Percentiles rank a stretch among this genome's conserved stretches.
Conservation (phyloP, 371 early-diverging fungal genomes). For the Ordospora pajunii region DNA sequence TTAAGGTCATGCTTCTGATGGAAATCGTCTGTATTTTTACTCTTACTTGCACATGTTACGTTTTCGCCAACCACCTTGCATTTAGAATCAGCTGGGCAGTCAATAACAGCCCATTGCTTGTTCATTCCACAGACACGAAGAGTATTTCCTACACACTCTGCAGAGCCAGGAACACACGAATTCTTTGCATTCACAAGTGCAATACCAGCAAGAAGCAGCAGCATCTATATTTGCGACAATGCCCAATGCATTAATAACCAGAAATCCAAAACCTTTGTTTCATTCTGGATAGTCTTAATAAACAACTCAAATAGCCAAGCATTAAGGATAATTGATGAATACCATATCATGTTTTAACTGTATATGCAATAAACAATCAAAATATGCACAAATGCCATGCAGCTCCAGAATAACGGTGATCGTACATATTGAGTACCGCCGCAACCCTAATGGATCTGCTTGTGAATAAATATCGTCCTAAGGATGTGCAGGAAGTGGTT, state of each 20-base stretch:
- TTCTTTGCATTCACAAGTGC: conserved; percentile 8
- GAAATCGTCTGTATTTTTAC: neutral
- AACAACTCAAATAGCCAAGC: neutral
- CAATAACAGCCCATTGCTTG: conserved; percentile 39
- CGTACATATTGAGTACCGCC: neutral
- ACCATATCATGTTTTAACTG: neutral
- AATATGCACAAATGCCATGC: neutral
- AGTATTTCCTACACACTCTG: conserved; percentile 45
- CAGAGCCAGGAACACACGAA: conserved; percentile 49
- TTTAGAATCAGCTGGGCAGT: conserved; percentile 44
- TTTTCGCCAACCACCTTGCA: conserved; percentile 32
- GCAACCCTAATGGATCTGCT: conserved; percentile 37
- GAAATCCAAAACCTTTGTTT: neutral
- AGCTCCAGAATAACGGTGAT: neutral
- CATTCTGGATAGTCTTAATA: neutral
- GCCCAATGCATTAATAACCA: neutral
- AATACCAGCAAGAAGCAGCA: neutral
- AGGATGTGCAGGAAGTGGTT: conserved; percentile 73
- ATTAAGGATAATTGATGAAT: neutral
- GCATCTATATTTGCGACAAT: neutral
- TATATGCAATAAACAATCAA: neutral
- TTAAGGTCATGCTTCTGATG: neutral
- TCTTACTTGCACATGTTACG: conserved; percentile 20
- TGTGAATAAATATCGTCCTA: conserved; percentile 90
- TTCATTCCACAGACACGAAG: conserved; percentile 50